Evolutionary conservation across 176 grass and related monocot species (phyloP).

Genomic region (Rhynchospora pubera): DNA sequence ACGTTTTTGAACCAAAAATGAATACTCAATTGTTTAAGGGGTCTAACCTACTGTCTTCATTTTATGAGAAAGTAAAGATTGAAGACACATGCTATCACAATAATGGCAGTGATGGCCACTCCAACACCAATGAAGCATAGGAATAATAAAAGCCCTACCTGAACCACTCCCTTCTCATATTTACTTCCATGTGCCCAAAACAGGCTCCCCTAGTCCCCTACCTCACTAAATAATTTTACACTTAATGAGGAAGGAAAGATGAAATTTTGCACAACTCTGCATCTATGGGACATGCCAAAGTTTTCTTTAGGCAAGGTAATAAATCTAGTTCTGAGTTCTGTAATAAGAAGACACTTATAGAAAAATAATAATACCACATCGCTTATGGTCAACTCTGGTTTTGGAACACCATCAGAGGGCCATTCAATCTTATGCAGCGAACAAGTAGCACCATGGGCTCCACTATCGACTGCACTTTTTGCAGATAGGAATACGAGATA

Average conservation of each 20-base stretch:
- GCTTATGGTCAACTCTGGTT: constrained; percentile 31
- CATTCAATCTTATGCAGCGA: constrained; percentile 78
- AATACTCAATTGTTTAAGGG: background rate
- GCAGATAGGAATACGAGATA: constrained; percentile 77
- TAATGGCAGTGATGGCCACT: background rate
- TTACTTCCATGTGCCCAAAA: background rate
- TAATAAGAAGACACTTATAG: background rate
- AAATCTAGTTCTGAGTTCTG: background rate
- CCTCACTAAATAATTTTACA: background rate
- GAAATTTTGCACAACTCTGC: background rate
- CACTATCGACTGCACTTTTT: constrained; percentile 85
- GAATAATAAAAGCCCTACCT: background rate
- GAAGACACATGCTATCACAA: background rate
- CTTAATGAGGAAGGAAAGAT: background rate
- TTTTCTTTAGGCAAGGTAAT: background rate
- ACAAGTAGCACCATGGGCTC: constrained; percentile 71
- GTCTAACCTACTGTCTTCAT: background rate
- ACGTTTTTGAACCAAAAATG: background rate
- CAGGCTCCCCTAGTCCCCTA: background rate
- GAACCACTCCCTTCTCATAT: background rate
- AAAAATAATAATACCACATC: constrained; percentile 51
- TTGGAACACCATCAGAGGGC: constrained; percentile 39
- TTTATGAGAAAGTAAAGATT: background rate
- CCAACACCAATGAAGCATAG: background rate
- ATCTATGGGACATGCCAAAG: background rate